Evolutionary conservation across 108 stramenopile species (phyloP).

Genomic region (Chaetoceros muelleri): DNA sequence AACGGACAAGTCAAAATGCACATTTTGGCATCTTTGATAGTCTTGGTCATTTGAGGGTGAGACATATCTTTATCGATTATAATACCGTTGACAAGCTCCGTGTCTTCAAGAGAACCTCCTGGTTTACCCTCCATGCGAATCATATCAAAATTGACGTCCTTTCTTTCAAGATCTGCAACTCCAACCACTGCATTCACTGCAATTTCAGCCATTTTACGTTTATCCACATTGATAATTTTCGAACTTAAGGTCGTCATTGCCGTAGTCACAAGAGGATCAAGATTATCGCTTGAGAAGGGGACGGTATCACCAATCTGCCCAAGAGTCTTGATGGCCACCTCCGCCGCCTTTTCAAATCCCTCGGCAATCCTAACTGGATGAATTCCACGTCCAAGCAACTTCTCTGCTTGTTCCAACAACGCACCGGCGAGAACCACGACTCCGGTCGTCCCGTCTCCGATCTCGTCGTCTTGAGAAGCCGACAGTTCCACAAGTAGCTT

Average conservation of each 20-base stretch:
- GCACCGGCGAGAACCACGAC: constrained; percentile 98
- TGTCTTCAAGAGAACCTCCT: constrained; percentile 94
- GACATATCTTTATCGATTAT: constrained; percentile 98
- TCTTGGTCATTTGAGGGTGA: constrained; percentile 95
- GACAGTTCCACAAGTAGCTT: constrained; percentile 95
- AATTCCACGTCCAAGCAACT: constrained; percentile 83
- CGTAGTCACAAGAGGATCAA: constrained; percentile 81
- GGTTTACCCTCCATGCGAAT: constrained; percentile 99
- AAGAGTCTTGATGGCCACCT: constrained; percentile 81
- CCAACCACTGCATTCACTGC: constrained; percentile 91
- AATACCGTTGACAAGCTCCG: constrained; percentile 93
- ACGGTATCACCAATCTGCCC: constrained; percentile 83
- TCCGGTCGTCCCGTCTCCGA: constrained; percentile 99
- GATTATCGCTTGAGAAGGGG: constrained; percentile 75
- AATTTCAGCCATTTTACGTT: constrained; percentile 93
- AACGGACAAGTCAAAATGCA: constrained; percentile 97
- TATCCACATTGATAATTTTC: constrained; percentile 96
- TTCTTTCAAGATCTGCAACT: constrained; percentile 93
- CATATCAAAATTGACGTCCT: constrained; percentile 99
- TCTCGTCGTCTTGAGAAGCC: constrained; percentile 96
- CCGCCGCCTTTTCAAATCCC: constrained; percentile 93
- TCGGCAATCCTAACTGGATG: constrained; percentile 97
- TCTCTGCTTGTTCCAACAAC: constrained; percentile 95
- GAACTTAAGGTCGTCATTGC: constrained; percentile 95
- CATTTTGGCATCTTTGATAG: constrained; percentile 88